Evolutionary conservation across 805 yeast genomes (phyloP).

Genomic region (Jamesozyma jinghongensis): DNA sequence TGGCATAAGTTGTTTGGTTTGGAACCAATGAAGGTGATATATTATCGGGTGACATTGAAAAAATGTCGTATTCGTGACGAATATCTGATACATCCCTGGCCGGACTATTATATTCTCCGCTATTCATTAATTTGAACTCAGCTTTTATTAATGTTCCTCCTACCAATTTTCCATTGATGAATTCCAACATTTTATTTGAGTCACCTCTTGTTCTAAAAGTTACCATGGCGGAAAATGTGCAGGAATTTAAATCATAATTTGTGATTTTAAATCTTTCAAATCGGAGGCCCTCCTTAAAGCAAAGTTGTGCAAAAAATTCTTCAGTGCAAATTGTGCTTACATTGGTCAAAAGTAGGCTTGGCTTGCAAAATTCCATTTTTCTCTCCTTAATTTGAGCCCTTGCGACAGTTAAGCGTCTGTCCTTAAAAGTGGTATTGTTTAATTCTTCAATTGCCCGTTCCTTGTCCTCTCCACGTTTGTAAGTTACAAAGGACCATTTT

Average conservation of each 20-base stretch:
- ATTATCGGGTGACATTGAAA: too few relatives aligned
- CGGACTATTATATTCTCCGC: background rate
- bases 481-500: slow-evolving; percentile 36
- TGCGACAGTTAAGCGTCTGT: slow-evolving; percentile 18
- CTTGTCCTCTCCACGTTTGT: slow-evolving; percentile 32
- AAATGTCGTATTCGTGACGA: too few relatives aligned
- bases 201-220: slow-evolving; percentile 16
- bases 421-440: slow-evolving; percentile 25
- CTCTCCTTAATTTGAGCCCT: slow-evolving; percentile 16
- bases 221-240: slow-evolving; percentile 21
- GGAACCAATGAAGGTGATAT: too few relatives aligned
- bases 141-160: slow-evolving; percentile 19
- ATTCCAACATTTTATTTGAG: slow-evolving; percentile 15
- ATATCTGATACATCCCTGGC: too few relatives aligned
- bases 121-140: background rate
- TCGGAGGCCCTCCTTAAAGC: slow-evolving; percentile 15
- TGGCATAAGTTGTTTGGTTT: too few relatives aligned
- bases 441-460: slow-evolving; percentile 29
- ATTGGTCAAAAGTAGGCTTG: slow-evolving; percentile 18
- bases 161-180: slow-evolving; percentile 19
- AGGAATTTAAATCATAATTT: slow-evolving; percentile 3
- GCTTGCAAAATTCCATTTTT: background rate
- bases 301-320: slow-evolving; percentile 20
- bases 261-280: slow-evolving; percentile 6
- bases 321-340: slow-evolving; percentile 24